Percentiles rank a stretch among this genome's conserved stretches.
Evolutionary conservation across 768 basidiomycete genomes (phyloP).

Genomic region (Fomitopsis serialis): DNA sequence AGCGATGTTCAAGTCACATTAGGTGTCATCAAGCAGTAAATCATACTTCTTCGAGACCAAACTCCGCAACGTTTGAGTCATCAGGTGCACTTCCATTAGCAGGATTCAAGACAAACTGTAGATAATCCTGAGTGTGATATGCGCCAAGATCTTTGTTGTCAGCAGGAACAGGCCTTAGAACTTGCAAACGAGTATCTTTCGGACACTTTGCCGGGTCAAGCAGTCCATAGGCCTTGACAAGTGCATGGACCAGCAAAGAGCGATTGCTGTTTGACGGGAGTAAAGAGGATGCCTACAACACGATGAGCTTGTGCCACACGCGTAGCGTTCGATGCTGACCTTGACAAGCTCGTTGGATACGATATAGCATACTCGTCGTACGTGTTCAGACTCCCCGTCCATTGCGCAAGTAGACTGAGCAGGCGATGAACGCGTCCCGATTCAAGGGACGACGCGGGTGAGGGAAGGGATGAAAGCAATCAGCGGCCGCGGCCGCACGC

Average conservation of each 20-base stretch:
- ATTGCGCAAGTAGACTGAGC: too few relatives aligned
- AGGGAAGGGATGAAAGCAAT: too few relatives aligned
- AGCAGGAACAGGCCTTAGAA: slow-evolving; percentile 52
- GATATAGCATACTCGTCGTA: slow-evolving; percentile 31
- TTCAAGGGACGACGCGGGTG: too few relatives aligned
- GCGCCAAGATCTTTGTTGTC: slow-evolving; percentile 48
- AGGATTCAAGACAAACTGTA: slow-evolving; percentile 50
- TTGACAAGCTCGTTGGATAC: slow-evolving; percentile 55
- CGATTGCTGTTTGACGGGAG: slow-evolving; percentile 68
- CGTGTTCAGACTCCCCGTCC: background rate
- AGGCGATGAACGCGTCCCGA: too few relatives aligned
- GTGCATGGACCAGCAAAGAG: slow-evolving; percentile 60
- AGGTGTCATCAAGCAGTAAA: too few relatives aligned
- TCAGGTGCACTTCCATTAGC: slow-evolving; percentile 1
- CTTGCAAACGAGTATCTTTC: slow-evolving; percentile 17
- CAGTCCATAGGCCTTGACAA: slow-evolving; percentile 49
- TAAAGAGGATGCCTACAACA: slow-evolving; percentile 40
- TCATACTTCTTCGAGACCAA: slow-evolving; percentile 58
- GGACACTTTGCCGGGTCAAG: slow-evolving; percentile 17
- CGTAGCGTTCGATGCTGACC: slow-evolving; percentile 21
- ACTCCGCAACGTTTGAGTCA: slow-evolving; percentile 25
- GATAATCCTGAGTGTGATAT: slow-evolving; percentile 71
- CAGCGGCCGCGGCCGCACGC: too few relatives aligned
- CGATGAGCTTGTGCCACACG: background rate
- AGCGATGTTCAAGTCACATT: background rate